Base-by-base conservation (phyloP, 805 yeast genomes). In the Komagataella pastoris region DNA sequence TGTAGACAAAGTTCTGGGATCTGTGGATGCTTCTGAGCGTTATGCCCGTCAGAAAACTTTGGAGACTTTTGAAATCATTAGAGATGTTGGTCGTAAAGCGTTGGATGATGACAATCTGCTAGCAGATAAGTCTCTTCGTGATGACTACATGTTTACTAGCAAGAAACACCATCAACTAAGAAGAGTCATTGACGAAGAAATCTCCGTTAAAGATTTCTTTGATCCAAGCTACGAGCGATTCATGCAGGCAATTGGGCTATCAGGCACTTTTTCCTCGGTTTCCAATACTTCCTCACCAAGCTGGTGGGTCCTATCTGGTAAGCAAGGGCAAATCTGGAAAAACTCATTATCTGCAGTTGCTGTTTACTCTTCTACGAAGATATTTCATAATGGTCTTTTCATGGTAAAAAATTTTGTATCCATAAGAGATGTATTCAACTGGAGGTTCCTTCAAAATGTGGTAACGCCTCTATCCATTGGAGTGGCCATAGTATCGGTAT, bases 131-230 rank as follows among this genome's bases (percentile, higher is more conserved):
- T 74, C 73, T 7, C 88, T 88, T 63, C 76, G 83, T 53, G 75
- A 85, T 7, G 81, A 80, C 24, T 75, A 85, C 45, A 93, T 93
- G 98, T 91, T 89, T 60, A 79, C 88, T 2, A 46, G 24, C 30
- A 80, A 88, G 57, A 74, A 75, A 53, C 77, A 74, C 45, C 96
- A 93, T 59, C 64, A 74, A 3, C 65, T 81, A 40, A 72, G 77
- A 43, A 77, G 83, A 55, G 73, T 76, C 45, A 70, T 90, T 24
- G 72, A 77, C 49, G 79, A 79, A 23, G 74, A 77, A 18, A 72
- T 91, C 21, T 79, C 83, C 10, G 46, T 86, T 4, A 51, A 72
- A n/a, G 97, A 93, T 66, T 81, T 89, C 57, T 71, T 90, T 60
- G 95, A 90, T 57, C 87, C 95, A 3, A 75, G 85, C 0, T 63